Evolutionary conservation across 83 land plant genomes (phyloP).

Genomic region (Thuja plicata): DNA sequence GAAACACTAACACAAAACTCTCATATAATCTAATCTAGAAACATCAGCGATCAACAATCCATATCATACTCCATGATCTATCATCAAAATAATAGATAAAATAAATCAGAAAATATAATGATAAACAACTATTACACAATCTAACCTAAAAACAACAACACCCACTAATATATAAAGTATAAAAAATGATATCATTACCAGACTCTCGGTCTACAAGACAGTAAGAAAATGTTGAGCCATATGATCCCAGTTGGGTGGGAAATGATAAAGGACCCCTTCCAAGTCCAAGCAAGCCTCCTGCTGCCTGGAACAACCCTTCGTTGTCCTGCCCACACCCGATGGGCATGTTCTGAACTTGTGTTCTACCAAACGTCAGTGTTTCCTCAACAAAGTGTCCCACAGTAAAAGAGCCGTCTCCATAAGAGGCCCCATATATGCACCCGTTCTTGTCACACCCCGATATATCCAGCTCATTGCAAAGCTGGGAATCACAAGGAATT

Average conservation of each 20-base stretch:
- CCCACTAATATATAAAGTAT: neutral
- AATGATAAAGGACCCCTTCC: conserved; percentile 21
- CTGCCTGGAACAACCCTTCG: conserved; percentile 70
- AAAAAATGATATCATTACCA: too few relatives aligned
- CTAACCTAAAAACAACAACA: too few relatives aligned
- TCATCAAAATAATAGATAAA: too few relatives aligned
- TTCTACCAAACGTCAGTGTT: conserved; percentile 51
- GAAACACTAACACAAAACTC: too few relatives aligned
- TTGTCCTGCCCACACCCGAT: conserved; percentile 86
- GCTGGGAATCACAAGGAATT: conserved; percentile 14
- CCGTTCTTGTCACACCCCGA: conserved; percentile 42
- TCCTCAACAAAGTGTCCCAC: too few relatives aligned
- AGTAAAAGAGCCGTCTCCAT: conserved; percentile 82
- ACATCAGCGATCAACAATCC: too few relatives aligned
- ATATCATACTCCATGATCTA: too few relatives aligned
- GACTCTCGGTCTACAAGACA: conserved; percentile 47
- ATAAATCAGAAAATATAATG: too few relatives aligned
- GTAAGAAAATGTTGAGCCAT: conserved; percentile 47
- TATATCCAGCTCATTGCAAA: conserved; percentile 46
- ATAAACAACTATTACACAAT: too few relatives aligned
- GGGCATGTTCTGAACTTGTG: conserved; percentile 32
- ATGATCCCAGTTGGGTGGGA: conserved; percentile 32
- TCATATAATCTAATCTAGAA: too few relatives aligned
- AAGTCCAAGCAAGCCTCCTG: conserved; percentile 63
- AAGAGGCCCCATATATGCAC: conserved; percentile 15